Base-by-base conservation (phyloP, 2,329 filamentous ascomycete species). In the Epichloe amarillans region DNA sequence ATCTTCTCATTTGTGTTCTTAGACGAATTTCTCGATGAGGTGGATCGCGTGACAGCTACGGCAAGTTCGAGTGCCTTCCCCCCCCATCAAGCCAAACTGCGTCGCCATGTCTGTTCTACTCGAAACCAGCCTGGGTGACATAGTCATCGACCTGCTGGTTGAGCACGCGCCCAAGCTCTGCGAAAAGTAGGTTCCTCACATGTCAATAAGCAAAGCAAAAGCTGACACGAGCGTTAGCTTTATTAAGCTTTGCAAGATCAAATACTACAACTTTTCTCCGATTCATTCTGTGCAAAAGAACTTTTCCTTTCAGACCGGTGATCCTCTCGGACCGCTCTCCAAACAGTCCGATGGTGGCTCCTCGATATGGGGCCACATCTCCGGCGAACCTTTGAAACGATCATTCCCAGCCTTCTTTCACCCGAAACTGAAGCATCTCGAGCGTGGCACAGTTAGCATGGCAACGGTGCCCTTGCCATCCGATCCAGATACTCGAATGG, bases 231-330 rank as follows among this genome's bases (percentile, higher is more conserved):
- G 21, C 55, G 75, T 72, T 68, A 94, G 88, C 76, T 97, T 98
- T 68, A 74, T 98, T 52, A 97, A 98, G 76, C 86, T 98, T 60
- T 96, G 93, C 80, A 97, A 97, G 72, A 75, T 89, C 69, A 98
- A 96, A 73, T 98, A 97, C 72, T 98, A 96, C 81, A 97, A 97
- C 73, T 97, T 94, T 67, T 83, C 89, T 5, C 93, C 91, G 26
- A 73, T 97, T 50, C 88, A 96, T 71, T 89, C 84, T 58, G 80
- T 98, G 38, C 93, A 96, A 64, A 93, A 91, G 66, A 83, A 88
- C 69, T 97, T 96, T 69, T 95, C 90, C 54, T 95, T 95, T 69
- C 91, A 97, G 69, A 94, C 88, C 35, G 91, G 91, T 65, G 93
- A 97, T 62, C 91, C 91, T 12, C 82, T 97, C 49, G 91, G 93